phyloP scores from a whole-genome alignment of 129 eudicot genomes.

The Gnaphalium uliginosum region DNA sequence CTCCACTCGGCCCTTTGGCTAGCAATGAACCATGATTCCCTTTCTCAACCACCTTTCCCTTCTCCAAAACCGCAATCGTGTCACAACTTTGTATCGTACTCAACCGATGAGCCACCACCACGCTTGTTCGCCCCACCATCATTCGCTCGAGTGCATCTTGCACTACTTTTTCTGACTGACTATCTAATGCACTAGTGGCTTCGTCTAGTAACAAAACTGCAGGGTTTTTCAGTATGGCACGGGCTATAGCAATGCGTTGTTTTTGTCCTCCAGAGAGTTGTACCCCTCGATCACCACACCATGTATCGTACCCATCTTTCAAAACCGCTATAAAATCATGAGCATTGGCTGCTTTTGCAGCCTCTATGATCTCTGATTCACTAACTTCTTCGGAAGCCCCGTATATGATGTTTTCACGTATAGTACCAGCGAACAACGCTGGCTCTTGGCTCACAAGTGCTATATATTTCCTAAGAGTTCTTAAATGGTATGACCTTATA shows the following conservation, averaged over 20 bases:
- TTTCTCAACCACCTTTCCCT: constrained; percentile 74
- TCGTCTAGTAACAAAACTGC: constrained; percentile 62
- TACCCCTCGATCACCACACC: constrained; percentile 77
- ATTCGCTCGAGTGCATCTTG: constrained; percentile 78
- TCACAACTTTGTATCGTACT: constrained; percentile 81
- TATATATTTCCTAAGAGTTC: constrained; percentile 68
- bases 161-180: constrained; percentile 84
- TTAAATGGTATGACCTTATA: constrained; percentile 63
- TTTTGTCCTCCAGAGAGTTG: constrained; percentile 82
- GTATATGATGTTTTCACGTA: constrained; percentile 65
- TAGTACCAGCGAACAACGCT: constrained; percentile 66
- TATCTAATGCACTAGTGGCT: constrained; percentile 92
- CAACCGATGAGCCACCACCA: constrained; percentile 84
- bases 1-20: constrained; percentile 70
- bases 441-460: constrained; percentile 98
- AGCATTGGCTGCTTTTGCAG: constrained; percentile 86
- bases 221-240: constrained; percentile 72
- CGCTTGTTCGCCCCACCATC: constrained; percentile 81
- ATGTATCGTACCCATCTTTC: constrained; percentile 77
- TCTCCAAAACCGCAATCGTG: constrained; percentile 63
- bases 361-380: constrained; percentile 70
- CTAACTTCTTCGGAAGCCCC: constrained; percentile 54
- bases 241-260: constrained; percentile 75
- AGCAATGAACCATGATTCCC: constrained; percentile 77
- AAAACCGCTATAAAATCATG: constrained; percentile 70